Base-by-base conservation (phyloP, 1,284 basidiomycete species). In the Earliella scabrosa region DNA sequence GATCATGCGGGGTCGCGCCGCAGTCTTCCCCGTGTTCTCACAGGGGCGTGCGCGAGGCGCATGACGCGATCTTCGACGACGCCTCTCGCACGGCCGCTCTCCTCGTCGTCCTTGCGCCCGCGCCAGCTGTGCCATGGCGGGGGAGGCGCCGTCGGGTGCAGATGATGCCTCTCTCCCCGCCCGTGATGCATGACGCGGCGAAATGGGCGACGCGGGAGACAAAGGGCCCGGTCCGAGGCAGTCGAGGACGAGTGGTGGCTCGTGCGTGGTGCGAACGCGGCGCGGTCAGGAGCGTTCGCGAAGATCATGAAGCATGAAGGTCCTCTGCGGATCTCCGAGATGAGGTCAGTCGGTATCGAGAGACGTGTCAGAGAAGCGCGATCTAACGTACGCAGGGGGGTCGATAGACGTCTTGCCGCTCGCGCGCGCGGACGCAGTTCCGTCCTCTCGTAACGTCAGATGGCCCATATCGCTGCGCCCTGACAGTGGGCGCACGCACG, bases 41-140 rank as follows among this genome's bases (percentile, higher is more conserved):
- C 43, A 40, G 32, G 44, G 29, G 50, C 44, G 23, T 31, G 7
- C 20, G 32, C 20, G 29, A 47, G 41, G 32, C 45, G 38, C 59
- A 52, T 54, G 49, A 45, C 52, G 45, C 31, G 55, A 57, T 54
- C 52, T 45, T 50, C 51, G 47, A 44, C 24, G 26, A n/a, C n/a
- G n/a, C n/a, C n/a, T n/a, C n/a, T n/a, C n/a, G n/a, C n/a, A n/a
- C n/a, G n/a, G n/a, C n/a, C n/a, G n/a, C n/a, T n/a, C n/a, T n/a
- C n/a, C n/a, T n/a, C n/a, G n/a, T n/a, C n/a, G n/a, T n/a, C n/a
- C n/a, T n/a, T n/a, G n/a, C n/a, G n/a, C n/a, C n/a, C n/a, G n/a
- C n/a, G n/a, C n/a, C n/a, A n/a, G n/a, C n/a, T n/a, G n/a, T n/a
- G n/a, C n/a, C n/a, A n/a, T n/a, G n/a, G n/a, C 29, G 29, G 13